phyloP scores from a whole-genome alignment of 345 rosid genomes.

The Psidium friedrichsthalianum region DNA sequence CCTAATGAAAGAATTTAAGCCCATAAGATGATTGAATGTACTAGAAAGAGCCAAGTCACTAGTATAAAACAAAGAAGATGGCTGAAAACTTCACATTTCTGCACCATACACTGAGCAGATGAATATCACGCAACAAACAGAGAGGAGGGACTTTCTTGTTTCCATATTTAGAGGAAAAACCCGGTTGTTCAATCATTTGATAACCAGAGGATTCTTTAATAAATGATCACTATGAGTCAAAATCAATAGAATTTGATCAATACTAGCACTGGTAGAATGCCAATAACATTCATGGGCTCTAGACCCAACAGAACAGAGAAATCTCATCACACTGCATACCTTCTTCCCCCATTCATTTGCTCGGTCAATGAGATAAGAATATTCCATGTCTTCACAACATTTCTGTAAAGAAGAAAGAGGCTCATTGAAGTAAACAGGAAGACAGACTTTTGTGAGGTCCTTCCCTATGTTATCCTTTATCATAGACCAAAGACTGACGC shows the following conservation, averaged over 20 bases:
- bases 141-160: not conserved
- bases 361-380: constrained; percentile 82
- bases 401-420: constrained; percentile 95
- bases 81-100: not conserved
- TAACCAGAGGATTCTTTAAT: too few species aligned
- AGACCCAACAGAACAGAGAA: not conserved
- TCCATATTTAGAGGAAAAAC: not conserved
- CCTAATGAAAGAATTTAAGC: not conserved
- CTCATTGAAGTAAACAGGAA: constrained; percentile 98
- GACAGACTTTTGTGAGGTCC: constrained; percentile 97
- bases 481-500: constrained; percentile 98
- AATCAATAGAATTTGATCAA: too few species aligned
- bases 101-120: not conserved
- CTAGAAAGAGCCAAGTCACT: not conserved
- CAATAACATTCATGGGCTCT: not conserved
- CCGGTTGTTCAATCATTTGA: too few species aligned
- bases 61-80: not conserved
- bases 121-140: not conserved
- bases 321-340: constrained; percentile 20
- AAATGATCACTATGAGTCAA: too few species aligned
- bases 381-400: constrained; percentile 95
- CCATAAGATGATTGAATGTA: not conserved
- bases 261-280: not conserved
- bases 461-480: constrained; percentile 99
- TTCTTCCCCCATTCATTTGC: constrained; percentile 91